Evolutionary conservation across 176 grass and related monocot species (phyloP).

Genomic region (Triticum dicoccoides): DNA sequence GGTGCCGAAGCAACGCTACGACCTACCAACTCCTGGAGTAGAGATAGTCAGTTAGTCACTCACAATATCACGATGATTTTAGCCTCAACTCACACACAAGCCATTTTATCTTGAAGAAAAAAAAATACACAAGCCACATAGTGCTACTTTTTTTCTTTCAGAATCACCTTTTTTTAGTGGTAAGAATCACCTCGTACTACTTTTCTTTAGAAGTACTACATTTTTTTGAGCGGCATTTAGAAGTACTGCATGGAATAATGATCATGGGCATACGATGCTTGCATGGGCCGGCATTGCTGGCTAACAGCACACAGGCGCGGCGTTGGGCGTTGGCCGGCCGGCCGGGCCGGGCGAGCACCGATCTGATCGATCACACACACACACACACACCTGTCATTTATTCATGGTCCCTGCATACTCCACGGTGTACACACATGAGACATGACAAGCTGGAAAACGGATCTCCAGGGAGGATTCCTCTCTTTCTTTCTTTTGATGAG

Average conservation of each 20-base stretch:
- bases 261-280: background rate
- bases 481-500: background rate
- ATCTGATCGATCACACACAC: background rate
- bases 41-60: too few species aligned
- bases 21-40: too few species aligned
- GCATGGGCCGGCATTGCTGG: background rate
- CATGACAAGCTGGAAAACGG: background rate
- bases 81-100: too few species aligned
- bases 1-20: too few species aligned
- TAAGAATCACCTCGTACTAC: too few species aligned
- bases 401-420: background rate
- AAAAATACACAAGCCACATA: too few species aligned
- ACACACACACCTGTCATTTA: background rate
- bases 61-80: too few species aligned
- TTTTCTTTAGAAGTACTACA: too few species aligned
- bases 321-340: background rate
- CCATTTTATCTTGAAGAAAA: too few species aligned
- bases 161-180: too few species aligned
- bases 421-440: background rate
- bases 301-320: background rate
- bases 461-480: background rate
- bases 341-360: background rate
- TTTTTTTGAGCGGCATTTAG: too few species aligned
- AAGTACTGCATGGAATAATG: background rate
- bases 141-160: too few species aligned